phyloP scores from a whole-genome alignment of 1,284 basidiomycete genomes.

The Sporisorium exsertum region DNA sequence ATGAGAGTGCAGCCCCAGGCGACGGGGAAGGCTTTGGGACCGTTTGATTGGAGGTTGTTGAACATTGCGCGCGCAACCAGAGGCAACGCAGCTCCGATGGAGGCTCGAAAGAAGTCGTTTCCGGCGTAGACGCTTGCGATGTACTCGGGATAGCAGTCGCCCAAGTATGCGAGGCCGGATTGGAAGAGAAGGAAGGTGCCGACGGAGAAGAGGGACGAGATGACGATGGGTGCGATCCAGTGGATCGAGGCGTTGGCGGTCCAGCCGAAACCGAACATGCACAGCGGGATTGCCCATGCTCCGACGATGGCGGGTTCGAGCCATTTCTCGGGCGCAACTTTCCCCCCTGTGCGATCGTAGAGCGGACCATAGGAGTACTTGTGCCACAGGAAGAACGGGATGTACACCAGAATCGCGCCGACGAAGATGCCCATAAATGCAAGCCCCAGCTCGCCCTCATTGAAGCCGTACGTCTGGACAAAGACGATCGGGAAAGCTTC shows the following conservation, averaged over 20 bases:
- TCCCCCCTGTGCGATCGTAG: constrained; percentile 37
- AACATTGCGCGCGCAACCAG: constrained; percentile 55
- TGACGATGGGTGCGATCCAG: constrained; percentile 59
- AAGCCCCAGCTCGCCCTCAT: constrained; percentile 49
- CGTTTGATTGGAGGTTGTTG: constrained; percentile 53
- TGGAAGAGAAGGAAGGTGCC: constrained; percentile 59
- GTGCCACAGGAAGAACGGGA: constrained; percentile 35
- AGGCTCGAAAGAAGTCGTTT: constrained; percentile 56
- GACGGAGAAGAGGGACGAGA: constrained; percentile 42
- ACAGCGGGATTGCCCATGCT: constrained; percentile 71
- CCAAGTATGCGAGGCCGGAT: constrained; percentile 45
- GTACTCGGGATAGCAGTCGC: constrained; percentile 52
- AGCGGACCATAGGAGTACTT: constrained; percentile 36
- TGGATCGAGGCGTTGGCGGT: constrained; percentile 53
- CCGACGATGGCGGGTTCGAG: constrained; percentile 51
- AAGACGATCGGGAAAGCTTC: constrained; percentile 60
- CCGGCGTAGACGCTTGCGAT: constrained; percentile 53
- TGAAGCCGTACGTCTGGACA: constrained; percentile 58
- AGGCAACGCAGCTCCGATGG: constrained; percentile 55
- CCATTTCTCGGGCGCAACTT: constrained; percentile 54
- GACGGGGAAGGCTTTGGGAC: constrained; percentile 54
- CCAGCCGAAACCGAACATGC: constrained; percentile 63
- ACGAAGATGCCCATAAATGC: constrained; percentile 58
- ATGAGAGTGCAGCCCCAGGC: constrained; percentile 55
- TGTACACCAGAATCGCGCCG: constrained; percentile 43